Percentiles rank a stretch among this genome's conserved stretches.
Conservation (phyloP, 129 eudicot genomes). For the Centaurea solstitialis region DNA sequence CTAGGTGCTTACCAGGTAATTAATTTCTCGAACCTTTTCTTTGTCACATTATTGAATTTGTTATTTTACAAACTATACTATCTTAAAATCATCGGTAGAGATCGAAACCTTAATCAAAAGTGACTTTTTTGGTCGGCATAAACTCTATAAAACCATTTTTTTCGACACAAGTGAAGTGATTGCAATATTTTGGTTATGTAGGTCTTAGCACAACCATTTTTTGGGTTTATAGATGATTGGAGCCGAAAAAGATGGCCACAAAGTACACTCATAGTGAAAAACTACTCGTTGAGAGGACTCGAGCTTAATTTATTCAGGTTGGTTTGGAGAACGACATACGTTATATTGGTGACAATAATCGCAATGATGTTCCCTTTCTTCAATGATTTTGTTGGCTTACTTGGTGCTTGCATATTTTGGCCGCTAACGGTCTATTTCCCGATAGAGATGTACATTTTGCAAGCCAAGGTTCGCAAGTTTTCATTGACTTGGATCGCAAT, state of each 20-base stretch:
- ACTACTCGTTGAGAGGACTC: conserved; percentile 17
- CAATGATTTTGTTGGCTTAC: conserved; percentile 55
- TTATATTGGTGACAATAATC: conserved; percentile 29
- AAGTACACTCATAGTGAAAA: conserved; percentile 32
- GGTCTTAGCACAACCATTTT: conserved; percentile 54
- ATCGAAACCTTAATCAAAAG: background rate
- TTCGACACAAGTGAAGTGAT: background rate
- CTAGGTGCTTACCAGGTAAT: conserved; percentile 66
- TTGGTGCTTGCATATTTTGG: conserved; percentile 62
- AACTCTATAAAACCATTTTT: background rate
- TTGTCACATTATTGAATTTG: background rate
- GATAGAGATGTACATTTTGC: conserved; percentile 53
- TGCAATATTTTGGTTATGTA: conserved; percentile 1
- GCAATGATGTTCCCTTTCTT: conserved; percentile 62
- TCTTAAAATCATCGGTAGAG: background rate
- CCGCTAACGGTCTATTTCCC: conserved; percentile 68
- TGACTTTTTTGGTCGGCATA: background rate
- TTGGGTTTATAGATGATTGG: conserved; percentile 36
- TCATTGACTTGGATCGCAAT: conserved; percentile 42
- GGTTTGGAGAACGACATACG: conserved; percentile 52
- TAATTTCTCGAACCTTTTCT: background rate
- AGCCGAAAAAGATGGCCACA: conserved; percentile 43
- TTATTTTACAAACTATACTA: background rate
- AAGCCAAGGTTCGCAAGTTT: conserved; percentile 23
- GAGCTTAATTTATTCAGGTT: conserved; percentile 41